Percentiles rank a stretch among this genome's conserved stretches.
Conservation (phyloP, 352 stramenopile genomes). For the Phytophthora parvispora region DNA sequence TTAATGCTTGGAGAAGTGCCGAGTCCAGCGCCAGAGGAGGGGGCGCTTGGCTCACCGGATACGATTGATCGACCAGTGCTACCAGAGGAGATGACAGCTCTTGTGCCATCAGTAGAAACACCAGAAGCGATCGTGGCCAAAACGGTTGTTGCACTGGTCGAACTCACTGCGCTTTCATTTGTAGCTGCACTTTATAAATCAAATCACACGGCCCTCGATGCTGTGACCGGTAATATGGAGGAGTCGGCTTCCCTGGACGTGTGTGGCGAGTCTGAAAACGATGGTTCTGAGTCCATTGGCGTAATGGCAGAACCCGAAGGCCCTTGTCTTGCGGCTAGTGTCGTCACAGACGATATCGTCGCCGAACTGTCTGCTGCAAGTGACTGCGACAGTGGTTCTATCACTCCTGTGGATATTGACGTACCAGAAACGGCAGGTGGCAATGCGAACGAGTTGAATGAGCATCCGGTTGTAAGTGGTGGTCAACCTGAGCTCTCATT, state of each 20-base stretch:
- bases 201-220: background rate
- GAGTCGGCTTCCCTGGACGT: background rate
- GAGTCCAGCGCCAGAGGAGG: too few relatives aligned
- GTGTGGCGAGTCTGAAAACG: background rate
- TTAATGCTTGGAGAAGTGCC: background rate
- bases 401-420: background rate
- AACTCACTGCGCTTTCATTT: conserved; percentile 7
- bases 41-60: background rate
- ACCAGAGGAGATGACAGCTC: background rate
- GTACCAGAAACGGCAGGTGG: background rate
- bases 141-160: conserved; percentile 14
- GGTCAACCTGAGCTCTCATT: background rate
- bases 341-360: background rate
- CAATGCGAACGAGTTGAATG: background rate
- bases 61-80: background rate
- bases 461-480: background rate
- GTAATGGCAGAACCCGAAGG: background rate
- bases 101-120: background rate
- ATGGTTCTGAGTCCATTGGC: background rate
- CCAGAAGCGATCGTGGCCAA: conserved; percentile 11
- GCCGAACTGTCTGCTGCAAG: background rate
- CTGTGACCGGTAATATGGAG: background rate
- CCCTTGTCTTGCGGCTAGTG: background rate
- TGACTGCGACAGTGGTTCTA: background rate
- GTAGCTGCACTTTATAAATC: background rate